Evolutionary conservation across 2,329 filamentous ascomycete species (phyloP).

Genomic region (Didymellaceae sp.): DNA sequence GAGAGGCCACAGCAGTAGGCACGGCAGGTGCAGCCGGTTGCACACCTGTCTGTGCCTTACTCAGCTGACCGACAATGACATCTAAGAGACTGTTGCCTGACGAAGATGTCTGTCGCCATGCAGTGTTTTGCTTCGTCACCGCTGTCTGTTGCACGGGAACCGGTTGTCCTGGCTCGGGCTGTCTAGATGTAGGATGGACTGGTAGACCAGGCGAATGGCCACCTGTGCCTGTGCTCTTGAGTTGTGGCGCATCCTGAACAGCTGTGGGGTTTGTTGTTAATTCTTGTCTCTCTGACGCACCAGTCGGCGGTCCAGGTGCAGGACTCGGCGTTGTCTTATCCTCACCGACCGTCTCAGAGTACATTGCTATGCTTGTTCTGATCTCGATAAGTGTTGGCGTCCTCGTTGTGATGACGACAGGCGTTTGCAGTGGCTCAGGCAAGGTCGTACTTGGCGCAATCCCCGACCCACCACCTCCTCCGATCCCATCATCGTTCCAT

Average conservation of each 20-base stretch:
- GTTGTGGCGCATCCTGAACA: neutral
- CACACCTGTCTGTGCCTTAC: slow-evolving; percentile 9
- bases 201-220: neutral
- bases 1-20: slow-evolving; percentile 1
- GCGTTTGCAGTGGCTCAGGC: slow-evolving; percentile 2
- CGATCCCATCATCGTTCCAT: slow-evolving; percentile 8
- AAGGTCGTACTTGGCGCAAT: neutral
- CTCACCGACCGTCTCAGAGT: neutral
- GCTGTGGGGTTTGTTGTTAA: neutral
- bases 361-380: slow-evolving; percentile 19
- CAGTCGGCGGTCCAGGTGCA: neutral
- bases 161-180: neutral
- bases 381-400: slow-evolving; percentile 27
- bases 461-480: slow-evolving; percentile 4
- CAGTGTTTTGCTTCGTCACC: neutral
- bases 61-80: slow-evolving; percentile 27
- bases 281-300: neutral
- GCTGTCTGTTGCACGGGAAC: neutral
- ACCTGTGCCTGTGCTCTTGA: neutral
- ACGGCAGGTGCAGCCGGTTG: slow-evolving; percentile 11
- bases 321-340: neutral
- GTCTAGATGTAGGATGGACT: neutral
- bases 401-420: slow-evolving; percentile 19
- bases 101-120: slow-evolving; percentile 1
- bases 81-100: slow-evolving; percentile 21